A percentile compares a stretch with the other conserved stretches of the same genome.
Evolutionary conservation across 306 rosid species (phyloP).

Genomic region (Benincasa hispida): DNA sequence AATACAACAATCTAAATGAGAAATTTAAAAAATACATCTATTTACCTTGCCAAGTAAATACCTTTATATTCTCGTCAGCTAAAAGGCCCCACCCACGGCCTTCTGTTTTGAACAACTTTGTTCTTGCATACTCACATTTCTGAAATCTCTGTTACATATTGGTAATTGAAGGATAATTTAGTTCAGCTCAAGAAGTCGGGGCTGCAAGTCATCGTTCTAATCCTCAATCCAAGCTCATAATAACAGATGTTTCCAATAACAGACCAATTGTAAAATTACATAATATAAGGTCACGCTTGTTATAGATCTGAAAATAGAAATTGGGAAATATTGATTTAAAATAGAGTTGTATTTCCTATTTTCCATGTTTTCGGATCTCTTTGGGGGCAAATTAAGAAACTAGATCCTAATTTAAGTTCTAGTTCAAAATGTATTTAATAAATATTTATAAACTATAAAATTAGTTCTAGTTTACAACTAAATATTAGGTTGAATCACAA

Average conservation of each 20-base stretch:
- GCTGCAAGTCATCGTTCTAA: neutral
- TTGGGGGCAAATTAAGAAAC: neutral
- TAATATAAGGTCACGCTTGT: neutral
- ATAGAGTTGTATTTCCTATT: neutral
- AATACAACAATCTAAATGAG: neutral
- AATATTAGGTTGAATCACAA: neutral
- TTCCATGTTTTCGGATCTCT: neutral
- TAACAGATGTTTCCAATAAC: neutral
- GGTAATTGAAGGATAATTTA: neutral
- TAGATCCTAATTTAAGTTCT: neutral
- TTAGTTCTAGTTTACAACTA: neutral
- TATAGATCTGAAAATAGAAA: neutral
- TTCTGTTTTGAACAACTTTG: constrained; percentile 76
- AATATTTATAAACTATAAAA: too few species aligned
- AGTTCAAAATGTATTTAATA: neutral
- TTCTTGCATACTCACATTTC: constrained; percentile 75
- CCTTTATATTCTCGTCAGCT: constrained; percentile 79
- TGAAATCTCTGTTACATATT: constrained; percentile 61
- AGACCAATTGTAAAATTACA: neutral
- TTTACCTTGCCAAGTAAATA: constrained; percentile 15
- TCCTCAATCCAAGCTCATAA: neutral
- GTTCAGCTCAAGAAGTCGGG: neutral
- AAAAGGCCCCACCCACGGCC: constrained; percentile 95
- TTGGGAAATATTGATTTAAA: neutral
- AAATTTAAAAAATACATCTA: neutral